Evolutionary conservation across 352 stramenopile genomes (phyloP).

Genomic region (Pythium rishiriense): DNA sequence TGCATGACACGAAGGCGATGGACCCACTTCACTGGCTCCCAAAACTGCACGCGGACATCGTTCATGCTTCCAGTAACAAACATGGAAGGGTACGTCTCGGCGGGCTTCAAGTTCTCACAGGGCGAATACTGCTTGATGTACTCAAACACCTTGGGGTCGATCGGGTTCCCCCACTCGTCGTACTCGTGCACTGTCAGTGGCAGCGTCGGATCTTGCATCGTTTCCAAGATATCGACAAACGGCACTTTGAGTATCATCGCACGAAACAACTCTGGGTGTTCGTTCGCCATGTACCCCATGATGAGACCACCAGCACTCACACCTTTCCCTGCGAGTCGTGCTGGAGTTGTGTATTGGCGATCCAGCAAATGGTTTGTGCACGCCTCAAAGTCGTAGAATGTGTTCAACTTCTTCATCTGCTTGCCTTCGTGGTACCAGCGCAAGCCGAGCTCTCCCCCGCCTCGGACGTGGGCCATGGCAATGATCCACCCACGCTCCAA

Average conservation of each 20-base stretch:
- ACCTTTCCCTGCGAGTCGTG: conserved; percentile 68
- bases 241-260: conserved; percentile 87
- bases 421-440: conserved; percentile 88
- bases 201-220: conserved; percentile 85
- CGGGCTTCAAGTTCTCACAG: conserved; percentile 61
- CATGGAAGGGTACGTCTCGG: conserved; percentile 67
- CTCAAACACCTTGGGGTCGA: conserved; percentile 37
- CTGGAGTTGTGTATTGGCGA: conserved; percentile 58
- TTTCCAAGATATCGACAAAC: conserved; percentile 87
- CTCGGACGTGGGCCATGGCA: conserved; percentile 87
- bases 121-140: conserved; percentile 87
- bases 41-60: conserved; percentile 83
- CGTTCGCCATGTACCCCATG: conserved; percentile 87
- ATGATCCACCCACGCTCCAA: conserved; percentile 88
- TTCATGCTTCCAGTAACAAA: conserved; percentile 83
- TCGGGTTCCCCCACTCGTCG: conserved; percentile 89
- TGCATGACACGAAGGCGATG: conserved; percentile 67
- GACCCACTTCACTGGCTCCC: conserved; percentile 87
- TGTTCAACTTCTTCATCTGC: conserved; percentile 77
- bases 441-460: conserved; percentile 86
- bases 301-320: conserved; percentile 87
- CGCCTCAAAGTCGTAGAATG: conserved; percentile 83
- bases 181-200: conserved; percentile 92
- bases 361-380: conserved; percentile 69
- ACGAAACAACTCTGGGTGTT: conserved; percentile 66